Conservation (phyloP, 768 basidiomycete genomes). For the Xerocomellus intermedius region DNA sequence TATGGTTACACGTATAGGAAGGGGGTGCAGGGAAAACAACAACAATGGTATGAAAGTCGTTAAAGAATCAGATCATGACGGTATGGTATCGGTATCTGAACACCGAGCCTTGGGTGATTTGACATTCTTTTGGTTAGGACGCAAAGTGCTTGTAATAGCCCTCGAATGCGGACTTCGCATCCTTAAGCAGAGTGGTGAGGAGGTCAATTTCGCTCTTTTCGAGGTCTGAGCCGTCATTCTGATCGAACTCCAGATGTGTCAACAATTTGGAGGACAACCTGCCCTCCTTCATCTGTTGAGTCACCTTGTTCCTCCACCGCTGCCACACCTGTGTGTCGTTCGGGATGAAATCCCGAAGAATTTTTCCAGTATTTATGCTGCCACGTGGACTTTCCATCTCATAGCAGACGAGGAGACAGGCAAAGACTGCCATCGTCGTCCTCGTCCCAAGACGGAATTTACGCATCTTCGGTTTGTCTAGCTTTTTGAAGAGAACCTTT, state of each 20-base stretch:
- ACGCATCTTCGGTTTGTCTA: conserved; percentile 11
- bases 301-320: conserved; percentile 25
- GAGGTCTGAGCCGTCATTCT: conserved; percentile 9
- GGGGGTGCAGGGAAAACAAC: neutral
- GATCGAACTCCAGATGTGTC: neutral
- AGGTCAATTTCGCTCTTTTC: conserved; percentile 7
- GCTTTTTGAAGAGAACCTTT: conserved; percentile 14
- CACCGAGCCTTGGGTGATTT: neutral
- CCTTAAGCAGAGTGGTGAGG: conserved; percentile 16
- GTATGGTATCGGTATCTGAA: neutral
- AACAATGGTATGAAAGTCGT: neutral
- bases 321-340: conserved; percentile 27
- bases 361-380: conserved; percentile 6
- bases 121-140: neutral
- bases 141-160: conserved; percentile 14
- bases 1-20: neutral
- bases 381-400: conserved; percentile 17
- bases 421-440: conserved; percentile 25
- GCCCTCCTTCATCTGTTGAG: conserved; percentile 15
- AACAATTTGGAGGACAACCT: neutral
- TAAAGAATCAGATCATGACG: neutral
- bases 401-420: conserved; percentile 24
- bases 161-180: conserved; percentile 20
- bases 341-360: conserved; percentile 22
- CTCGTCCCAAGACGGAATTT: conserved; percentile 25